These are phyloP conservation scores for Penicillium fimorum DNA, from an alignment of 495 filamentous ascomycete genomes.

Conservation along the genomic window DNA sequence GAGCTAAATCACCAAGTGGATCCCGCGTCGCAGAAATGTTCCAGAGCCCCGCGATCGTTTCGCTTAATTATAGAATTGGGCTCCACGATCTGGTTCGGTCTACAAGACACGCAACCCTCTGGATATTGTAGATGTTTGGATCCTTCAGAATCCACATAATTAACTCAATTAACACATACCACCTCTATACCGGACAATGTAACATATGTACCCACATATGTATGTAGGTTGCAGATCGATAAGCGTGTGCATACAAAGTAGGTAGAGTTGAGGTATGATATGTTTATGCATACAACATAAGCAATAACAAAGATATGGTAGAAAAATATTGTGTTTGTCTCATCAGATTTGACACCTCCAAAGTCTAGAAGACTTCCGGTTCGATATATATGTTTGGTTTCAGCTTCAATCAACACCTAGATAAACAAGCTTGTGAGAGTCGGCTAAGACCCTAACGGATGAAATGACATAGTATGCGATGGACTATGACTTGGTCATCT, in stretches of 20 bases:
- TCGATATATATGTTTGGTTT: neutral
- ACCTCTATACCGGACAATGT: neutral
- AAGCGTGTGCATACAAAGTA: neutral
- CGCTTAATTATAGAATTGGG: slow-evolving; percentile 13
- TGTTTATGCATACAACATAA: no score
- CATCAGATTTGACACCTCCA: neutral
- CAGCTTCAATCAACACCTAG: neutral
- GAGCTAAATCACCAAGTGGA: slow-evolving; percentile 8
- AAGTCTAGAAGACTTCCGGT: neutral
- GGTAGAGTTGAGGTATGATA: no score
- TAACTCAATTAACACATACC: neutral
- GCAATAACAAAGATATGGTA: neutral
- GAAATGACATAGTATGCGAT: no score
- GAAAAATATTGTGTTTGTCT: neutral
- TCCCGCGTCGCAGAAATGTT: slow-evolving; percentile 4
- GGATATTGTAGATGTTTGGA: neutral
- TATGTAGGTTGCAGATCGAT: neutral
- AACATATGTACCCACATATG: neutral
- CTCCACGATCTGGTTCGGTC: neutral
- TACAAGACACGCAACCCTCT: neutral
- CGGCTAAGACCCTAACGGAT: neutral
- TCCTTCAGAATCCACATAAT: neutral
- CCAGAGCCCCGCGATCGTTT: slow-evolving; percentile 7
- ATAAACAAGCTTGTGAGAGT: neutral
- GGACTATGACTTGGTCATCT: neutral